Evolutionary conservation across 2,329 filamentous ascomycete species (phyloP), one percentile per base, ranked within the genome.

Genomic region (Penicillium sp.): DNA sequence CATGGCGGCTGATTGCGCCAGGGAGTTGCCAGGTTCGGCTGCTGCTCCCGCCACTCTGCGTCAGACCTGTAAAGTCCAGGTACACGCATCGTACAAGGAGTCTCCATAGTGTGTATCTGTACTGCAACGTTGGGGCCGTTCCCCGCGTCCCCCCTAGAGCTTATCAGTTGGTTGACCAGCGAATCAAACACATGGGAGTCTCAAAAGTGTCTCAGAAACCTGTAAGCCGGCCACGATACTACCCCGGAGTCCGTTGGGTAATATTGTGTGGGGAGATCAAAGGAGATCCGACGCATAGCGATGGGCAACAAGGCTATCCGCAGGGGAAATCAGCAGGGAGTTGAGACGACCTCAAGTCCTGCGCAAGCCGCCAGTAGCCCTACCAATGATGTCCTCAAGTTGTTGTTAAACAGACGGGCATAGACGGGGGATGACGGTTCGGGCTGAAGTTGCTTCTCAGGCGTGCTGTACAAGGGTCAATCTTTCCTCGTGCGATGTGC

Each of bases 91-190:
- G 45, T 48, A 48, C 45, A 30, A 30, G 26, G n/a, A 30, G 45
- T 30, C 14, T 28, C 45, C 45, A 28, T 48, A 48, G 45, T 30
- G 33, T 10, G 33, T 40, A 52, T 40, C 51, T 52, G 51, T 38
- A 26, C 33, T 66, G 64, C 28, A 66, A 66, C 63, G 58, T 65
- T 61, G 64, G 63, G 60, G 58, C 46, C 28, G 11, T 58, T 63
- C 64, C 60, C 58, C 63, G 59, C 51, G 51, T 52, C 22, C 13
- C 46, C 26, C 26, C 46, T 10, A 52, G 48, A 4, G 43, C 60
- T 57, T 55, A 53, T 56, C 45, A 19, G 37, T 42, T 19, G 33
- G n/a, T 33, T 52, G 13, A 26, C 35, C 33, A 52, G 25, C 51
- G 51, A 52, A 51, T 51, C 51, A 40, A 40, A 25, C 11, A 6